Conservation (phyloP, 371 early-diverging fungal genomes). For the Mortierella sp. region DNA sequence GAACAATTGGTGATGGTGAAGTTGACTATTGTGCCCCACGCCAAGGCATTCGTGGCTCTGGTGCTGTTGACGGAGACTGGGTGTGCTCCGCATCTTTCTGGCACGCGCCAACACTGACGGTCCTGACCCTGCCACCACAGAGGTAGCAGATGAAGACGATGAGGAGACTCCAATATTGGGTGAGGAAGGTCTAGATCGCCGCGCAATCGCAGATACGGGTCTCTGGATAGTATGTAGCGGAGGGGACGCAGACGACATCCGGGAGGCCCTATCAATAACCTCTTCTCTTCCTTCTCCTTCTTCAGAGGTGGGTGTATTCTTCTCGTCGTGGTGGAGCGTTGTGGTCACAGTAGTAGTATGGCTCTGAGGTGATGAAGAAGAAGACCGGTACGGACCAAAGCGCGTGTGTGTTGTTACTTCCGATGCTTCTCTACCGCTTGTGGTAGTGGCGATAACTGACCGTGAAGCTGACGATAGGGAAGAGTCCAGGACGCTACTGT, state of each 20-base stretch:
- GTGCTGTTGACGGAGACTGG: conserved; percentile 18
- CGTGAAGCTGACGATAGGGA: neutral
- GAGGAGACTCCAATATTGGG: neutral
- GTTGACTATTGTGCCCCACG: neutral
- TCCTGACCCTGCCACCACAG: neutral
- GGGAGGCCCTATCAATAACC: neutral
- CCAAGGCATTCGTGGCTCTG: neutral
- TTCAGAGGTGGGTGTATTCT: neutral
- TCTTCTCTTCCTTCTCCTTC: conserved; percentile 7
- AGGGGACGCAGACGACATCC: neutral
- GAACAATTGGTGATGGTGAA: neutral
- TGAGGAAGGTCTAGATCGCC: neutral
- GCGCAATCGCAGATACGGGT: neutral
- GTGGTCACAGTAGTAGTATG: neutral
- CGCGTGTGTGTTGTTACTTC: neutral
- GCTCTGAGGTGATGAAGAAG: conserved; percentile 27
- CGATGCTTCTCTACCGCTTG: neutral
- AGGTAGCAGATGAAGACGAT: neutral
- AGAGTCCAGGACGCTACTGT: neutral
- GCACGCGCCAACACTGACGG: neutral
- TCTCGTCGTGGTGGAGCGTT: conserved; percentile 4
- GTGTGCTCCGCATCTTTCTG: conserved; percentile 46
- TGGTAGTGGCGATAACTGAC: neutral
- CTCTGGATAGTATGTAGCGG: neutral
- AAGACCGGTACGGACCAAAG: conserved; percentile 39